Conservation (phyloP, 164 flowering plant species). For the Chimonanthus praecox region DNA sequence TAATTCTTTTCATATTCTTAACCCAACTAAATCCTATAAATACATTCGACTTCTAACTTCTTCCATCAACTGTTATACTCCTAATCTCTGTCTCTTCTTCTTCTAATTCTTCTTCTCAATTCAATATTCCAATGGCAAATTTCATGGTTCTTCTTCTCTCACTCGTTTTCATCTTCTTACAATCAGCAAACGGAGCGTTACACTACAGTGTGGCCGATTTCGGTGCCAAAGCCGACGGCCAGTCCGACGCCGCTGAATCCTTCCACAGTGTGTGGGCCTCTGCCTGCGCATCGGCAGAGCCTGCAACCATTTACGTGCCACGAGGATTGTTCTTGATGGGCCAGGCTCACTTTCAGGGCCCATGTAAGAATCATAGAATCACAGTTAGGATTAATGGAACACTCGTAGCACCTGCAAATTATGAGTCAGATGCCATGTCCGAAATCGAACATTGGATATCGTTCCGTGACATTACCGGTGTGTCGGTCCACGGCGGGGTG, state of each 20-base stretch:
- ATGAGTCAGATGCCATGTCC: slow-evolving; percentile 19
- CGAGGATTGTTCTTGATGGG: slow-evolving; percentile 34
- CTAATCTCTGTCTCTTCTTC: neutral
- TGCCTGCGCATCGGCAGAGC: slow-evolving; percentile 32
- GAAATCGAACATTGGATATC: slow-evolving; percentile 14
- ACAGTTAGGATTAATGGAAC: slow-evolving; percentile 45
- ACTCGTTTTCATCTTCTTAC: neutral
- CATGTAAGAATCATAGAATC: slow-evolving; percentile 35
- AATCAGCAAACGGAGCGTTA: neutral
- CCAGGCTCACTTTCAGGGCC: slow-evolving; percentile 24
- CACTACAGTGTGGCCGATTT: slow-evolving; percentile 29
- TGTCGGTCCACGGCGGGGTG: slow-evolving; percentile 17
- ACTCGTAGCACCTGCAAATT: slow-evolving; percentile 50
- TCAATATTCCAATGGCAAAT: neutral
- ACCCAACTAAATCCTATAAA: neutral
- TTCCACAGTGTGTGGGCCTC: slow-evolving; percentile 43
- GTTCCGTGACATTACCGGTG: slow-evolving; percentile 11
- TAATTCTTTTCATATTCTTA: neutral
- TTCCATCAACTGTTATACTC: neutral
- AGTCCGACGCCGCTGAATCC: slow-evolving; percentile 38
- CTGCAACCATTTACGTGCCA: slow-evolving; percentile 44
- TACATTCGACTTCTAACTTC: neutral
- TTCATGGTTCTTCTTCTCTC: neutral
- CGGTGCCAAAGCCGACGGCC: slow-evolving; percentile 55
- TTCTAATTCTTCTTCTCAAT: neutral